Percentiles rank a stretch among this genome's conserved stretches.
phyloP scores from a whole-genome alignment of 176 grass and related monocot genomes.

The Hordeum marinum region DNA sequence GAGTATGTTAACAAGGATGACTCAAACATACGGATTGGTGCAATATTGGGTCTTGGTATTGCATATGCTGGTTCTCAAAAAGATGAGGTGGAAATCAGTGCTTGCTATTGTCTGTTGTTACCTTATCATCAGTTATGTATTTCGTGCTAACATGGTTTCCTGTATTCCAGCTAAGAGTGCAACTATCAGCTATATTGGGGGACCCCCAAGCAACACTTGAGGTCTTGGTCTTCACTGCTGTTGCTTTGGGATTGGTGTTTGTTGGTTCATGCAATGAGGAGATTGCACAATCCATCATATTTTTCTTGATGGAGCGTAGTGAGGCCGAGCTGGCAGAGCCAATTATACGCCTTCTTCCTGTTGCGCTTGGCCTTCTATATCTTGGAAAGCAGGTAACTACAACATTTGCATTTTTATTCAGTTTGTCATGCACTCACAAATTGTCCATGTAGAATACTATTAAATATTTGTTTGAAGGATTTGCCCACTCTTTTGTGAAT shows the following conservation, averaged over 20 bases:
- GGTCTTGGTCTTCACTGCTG: conserved; percentile 84
- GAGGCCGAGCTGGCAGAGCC: conserved; percentile 80
- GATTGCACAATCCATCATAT: conserved; percentile 93
- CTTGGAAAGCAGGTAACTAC: conserved; percentile 89
- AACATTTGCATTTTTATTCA: not conserved
- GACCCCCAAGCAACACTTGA: conserved; percentile 80
- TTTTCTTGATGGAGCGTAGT: conserved; percentile 83
- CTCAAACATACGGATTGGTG: conserved; percentile 73
- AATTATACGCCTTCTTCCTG: conserved; percentile 78
- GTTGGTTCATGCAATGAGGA: conserved; percentile 99
- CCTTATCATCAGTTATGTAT: not conserved
- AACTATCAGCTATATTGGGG: conserved; percentile 66
- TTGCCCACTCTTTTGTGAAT: not conserved
- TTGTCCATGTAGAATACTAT: not conserved
- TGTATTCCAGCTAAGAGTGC: conserved; percentile 60
- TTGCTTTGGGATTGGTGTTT: conserved; percentile 81
- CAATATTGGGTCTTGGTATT: conserved; percentile 95
- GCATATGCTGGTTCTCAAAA: conserved; percentile 94
- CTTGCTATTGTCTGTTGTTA: not conserved
- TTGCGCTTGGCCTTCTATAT: conserved; percentile 93
- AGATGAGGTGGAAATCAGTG: conserved; percentile 56
- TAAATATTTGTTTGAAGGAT: conserved; percentile 4
- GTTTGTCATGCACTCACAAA: not conserved
- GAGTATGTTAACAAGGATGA: conserved; percentile 93
- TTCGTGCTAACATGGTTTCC: conserved; percentile 29